Percentiles rank a stretch among this genome's conserved stretches.
Evolutionary conservation across 2,329 filamentous ascomycete genomes (phyloP).

Genomic region (Chrysoporthe austroafricana): DNA sequence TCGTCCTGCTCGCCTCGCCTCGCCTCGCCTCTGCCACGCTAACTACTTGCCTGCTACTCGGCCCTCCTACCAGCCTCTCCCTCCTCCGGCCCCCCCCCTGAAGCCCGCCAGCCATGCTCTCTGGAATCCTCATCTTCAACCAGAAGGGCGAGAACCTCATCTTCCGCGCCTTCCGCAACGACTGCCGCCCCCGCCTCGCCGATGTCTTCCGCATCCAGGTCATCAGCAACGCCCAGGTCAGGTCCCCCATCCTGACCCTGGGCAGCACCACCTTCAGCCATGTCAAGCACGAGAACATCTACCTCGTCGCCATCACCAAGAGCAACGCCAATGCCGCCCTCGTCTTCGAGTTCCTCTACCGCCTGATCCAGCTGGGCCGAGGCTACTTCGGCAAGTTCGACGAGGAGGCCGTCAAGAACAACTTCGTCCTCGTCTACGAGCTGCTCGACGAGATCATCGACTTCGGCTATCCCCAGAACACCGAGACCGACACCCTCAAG

Average conservation of each 20-base stretch:
- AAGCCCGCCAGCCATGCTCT: slow-evolving; percentile 68
- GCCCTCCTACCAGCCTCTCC: not conserved
- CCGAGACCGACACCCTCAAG: slow-evolving; percentile 96
- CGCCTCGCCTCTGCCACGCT: no score
- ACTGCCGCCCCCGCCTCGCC: slow-evolving; percentile 94
- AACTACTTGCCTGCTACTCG: not conserved
- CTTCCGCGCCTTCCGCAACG: slow-evolving; percentile 97
- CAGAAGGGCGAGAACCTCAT: slow-evolving; percentile 99
- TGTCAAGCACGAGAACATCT: slow-evolving; percentile 99
- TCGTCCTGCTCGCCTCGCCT: no score
- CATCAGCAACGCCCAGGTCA: slow-evolving; percentile 96
- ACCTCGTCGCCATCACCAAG: slow-evolving; percentile 95
- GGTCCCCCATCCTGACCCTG: slow-evolving; percentile 94
- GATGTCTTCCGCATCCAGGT: slow-evolving; percentile 99
- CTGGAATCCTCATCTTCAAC: slow-evolving; percentile 97
- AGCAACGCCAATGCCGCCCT: slow-evolving; percentile 98
- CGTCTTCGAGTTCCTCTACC: slow-evolving; percentile 97
- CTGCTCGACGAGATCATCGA: slow-evolving; percentile 97
- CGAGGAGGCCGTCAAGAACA: slow-evolving; percentile 99
- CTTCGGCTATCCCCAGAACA: slow-evolving; percentile 98
- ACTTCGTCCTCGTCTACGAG: slow-evolving; percentile 98
- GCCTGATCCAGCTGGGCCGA: slow-evolving; percentile 85
- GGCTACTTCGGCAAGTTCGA: slow-evolving; percentile 99
- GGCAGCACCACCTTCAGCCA: slow-evolving; percentile 99
- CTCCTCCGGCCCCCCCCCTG: not conserved